Percentiles rank a stretch among this genome's conserved stretches.
These are phyloP conservation scores for Carpinus fangiana DNA, from an alignment of 306 rosid species.

Conservation along the genomic window DNA sequence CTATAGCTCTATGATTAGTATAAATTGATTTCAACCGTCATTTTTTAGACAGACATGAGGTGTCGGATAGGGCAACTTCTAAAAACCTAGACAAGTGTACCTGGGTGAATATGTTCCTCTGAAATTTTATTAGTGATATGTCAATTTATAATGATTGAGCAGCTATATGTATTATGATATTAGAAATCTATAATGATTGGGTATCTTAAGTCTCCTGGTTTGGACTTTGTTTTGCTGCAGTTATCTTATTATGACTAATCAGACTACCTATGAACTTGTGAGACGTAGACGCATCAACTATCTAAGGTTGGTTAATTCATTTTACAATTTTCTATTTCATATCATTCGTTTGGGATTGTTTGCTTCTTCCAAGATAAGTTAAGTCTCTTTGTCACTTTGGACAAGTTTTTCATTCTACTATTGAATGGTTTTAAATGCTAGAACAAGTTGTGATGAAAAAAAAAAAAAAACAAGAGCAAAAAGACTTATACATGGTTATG, in stretches of 20 bases:
- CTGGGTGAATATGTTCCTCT: not conserved
- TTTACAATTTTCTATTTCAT: conserved; percentile 14
- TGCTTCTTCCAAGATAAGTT: conserved; percentile 9
- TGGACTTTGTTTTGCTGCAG: conserved; percentile 52
- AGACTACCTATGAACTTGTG: conserved; percentile 90
- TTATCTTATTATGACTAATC: conserved; percentile 86
- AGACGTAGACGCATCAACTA: conserved; percentile 90
- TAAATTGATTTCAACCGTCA: not conserved
- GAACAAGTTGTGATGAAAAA: conserved; percentile 10
- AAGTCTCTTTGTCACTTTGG: not conserved
- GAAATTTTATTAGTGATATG: not conserved
- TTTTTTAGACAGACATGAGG: not conserved
- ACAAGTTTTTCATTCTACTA: not conserved
- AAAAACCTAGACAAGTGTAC: not conserved
- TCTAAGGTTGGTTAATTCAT: conserved; percentile 66
- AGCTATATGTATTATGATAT: not conserved
- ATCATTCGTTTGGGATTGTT: conserved; percentile 8
- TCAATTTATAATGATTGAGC: not conserved
- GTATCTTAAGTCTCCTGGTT: conserved; percentile 20
- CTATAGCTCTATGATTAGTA: not conserved
- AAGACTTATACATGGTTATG: too few species aligned
- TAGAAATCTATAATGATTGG: not conserved
- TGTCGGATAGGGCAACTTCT: not conserved
- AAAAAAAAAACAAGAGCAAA: conserved; percentile 1
- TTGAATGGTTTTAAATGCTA: conserved; percentile 13